Evolutionary conservation across 495 filamentous ascomycete species (phyloP).

Genomic region (Mycothermus thermophilus): DNA sequence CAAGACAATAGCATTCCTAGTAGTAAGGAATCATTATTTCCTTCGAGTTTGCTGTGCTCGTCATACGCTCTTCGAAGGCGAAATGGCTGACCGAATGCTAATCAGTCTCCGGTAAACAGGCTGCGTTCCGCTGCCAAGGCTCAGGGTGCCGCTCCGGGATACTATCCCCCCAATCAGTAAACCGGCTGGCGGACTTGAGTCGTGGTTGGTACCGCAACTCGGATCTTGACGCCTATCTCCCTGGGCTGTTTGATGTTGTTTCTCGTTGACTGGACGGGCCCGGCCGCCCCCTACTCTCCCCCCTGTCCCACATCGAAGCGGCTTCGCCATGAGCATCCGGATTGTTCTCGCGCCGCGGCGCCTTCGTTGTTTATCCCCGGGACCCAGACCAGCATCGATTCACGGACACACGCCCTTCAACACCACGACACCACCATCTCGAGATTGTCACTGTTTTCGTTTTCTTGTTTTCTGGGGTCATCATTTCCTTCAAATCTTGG

Average conservation of each 20-base stretch:
- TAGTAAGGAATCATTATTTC: slow-evolving; percentile 83
- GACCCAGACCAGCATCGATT: slow-evolving; percentile 15
- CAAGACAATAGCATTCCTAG: slow-evolving; percentile 66
- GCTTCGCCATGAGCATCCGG: slow-evolving; percentile 4
- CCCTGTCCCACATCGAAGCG: no score
- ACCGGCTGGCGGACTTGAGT: no score
- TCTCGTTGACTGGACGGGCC: slow-evolving; percentile 16
- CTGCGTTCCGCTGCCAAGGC: slow-evolving; percentile 87
- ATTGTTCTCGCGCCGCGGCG: slow-evolving; percentile 1
- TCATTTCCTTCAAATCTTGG: slow-evolving; percentile 5
- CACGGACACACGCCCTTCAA: slow-evolving; percentile 16
- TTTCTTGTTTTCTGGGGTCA: slow-evolving; percentile 19
- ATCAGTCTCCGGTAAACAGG: slow-evolving; percentile 77
- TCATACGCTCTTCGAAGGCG: slow-evolving; percentile 66
- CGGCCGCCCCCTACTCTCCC: not conserved
- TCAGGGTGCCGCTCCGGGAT: slow-evolving; percentile 52
- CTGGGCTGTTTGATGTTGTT: slow-evolving; percentile 15
- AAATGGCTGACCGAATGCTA: slow-evolving; percentile 61
- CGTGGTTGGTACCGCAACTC: no score
- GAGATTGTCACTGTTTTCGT: slow-evolving; percentile 17
- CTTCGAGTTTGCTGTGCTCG: slow-evolving; percentile 74
- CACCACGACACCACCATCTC: slow-evolving; percentile 15
- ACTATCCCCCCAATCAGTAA: no score
- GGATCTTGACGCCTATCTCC: slow-evolving; percentile 13
- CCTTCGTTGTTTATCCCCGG: slow-evolving; percentile 2